Evolutionary conservation across 805 yeast genomes (phyloP), one percentile per base, ranked within the genome.

Genomic region (Starmera quercuum): DNA sequence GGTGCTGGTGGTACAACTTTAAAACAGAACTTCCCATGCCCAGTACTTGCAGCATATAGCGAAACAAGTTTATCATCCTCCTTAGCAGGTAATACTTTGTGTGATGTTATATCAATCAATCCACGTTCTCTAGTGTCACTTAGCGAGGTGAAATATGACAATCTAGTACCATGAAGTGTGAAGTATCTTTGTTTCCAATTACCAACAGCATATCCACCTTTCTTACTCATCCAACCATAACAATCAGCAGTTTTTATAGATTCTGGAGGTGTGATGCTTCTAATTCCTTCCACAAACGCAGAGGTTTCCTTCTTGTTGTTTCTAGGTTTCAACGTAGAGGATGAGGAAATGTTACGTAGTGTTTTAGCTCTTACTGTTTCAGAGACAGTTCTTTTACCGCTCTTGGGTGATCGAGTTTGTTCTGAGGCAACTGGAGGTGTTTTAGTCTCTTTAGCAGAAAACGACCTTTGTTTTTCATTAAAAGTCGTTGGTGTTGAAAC

Each of bases 1-100:
- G 97, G 97, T 2, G 95, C 95, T 1, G 99, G 99, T 8, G 99
- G 99, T 4, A 88, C 75, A 10, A 92, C 56, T 57, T 88, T 88
- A 66, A 92, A 90, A 50, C 95, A 86, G 53, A 76, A 84, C 26
- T 95, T 70, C n/a, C 97, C 97, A 29, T 83, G 80, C 7, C 97
- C 96, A 4, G 95, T 82, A 21, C 90, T 78, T 0, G 96, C 92
- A 1, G 97, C 97, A 56, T 84, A 84, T 30, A 90, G 60, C 0
- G 96, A 84, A 25, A 85, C 78, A 35, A 83, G 68, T 53, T 82
- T 84, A 59, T 88, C 97, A 46, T 85, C 95, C 38, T 81, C 88
- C 38, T 66, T 68, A 0, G 84, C 79, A 1, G 96, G 94, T 18
- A 86, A 63, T 1, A 90, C 97, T 45, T 84, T 73, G 58, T 92